Evolutionary conservation across 2,329 filamentous ascomycete species (phyloP).

Genomic region (Pseudogymnoascus sp.): DNA sequence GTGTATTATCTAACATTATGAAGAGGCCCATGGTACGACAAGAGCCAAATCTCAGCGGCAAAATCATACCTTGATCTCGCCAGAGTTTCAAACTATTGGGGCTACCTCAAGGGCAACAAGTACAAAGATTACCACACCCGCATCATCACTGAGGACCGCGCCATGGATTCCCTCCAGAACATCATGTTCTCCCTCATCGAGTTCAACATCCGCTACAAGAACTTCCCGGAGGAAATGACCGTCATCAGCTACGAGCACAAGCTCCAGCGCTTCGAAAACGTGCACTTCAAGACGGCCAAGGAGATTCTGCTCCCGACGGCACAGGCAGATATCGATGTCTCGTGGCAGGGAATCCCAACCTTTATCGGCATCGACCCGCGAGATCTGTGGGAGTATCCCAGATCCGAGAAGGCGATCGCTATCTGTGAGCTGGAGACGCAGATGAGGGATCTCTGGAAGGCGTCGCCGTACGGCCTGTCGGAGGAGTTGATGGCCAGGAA

Average conservation of each 20-base stretch:
- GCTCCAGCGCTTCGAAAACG: slow-evolving; percentile 15
- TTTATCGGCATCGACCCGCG: neutral
- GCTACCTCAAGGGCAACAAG: neutral
- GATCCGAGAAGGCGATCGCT: neutral
- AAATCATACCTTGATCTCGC: neutral
- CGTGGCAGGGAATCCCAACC: neutral
- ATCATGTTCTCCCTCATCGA: neutral
- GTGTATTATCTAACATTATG: neutral
- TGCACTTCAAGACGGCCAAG: slow-evolving; percentile 25
- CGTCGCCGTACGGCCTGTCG: neutral
- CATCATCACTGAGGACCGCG: neutral
- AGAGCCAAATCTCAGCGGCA: neutral
- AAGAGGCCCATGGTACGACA: neutral
- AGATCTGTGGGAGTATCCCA: neutral
- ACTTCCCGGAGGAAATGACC: neutral
- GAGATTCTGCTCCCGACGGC: slow-evolving; percentile 19
- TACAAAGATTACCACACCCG: neutral
- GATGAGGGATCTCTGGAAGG: neutral
- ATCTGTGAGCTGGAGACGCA: neutral
- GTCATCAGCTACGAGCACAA: slow-evolving; percentile 6
- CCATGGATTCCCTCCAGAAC: neutral
- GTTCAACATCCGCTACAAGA: neutral
- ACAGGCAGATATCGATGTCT: neutral
- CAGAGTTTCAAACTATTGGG: neutral
- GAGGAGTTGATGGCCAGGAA: neutral